Percentiles rank a stretch among this genome's conserved stretches.
Conservation (phyloP, 306 rosid species). For the Cicer pinnatifidum region DNA sequence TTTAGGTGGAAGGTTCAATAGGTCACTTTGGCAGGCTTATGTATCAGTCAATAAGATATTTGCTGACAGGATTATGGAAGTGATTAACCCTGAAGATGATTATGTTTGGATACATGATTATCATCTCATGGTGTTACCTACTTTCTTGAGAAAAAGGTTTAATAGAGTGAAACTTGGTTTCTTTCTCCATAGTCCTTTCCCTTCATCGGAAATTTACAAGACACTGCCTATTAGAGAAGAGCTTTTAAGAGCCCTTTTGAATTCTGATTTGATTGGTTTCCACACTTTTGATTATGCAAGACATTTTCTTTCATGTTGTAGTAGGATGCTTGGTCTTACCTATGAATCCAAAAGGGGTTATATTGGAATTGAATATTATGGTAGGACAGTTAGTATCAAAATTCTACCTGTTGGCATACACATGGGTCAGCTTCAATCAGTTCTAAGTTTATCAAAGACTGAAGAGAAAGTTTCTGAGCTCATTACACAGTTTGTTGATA, state of each 20-base stretch:
- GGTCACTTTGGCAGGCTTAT: slow-evolving; percentile 81
- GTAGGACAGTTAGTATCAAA: slow-evolving; percentile 82
- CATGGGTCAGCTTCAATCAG: slow-evolving; percentile 81
- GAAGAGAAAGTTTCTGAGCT: slow-evolving; percentile 56
- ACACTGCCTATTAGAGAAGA: slow-evolving; percentile 86
- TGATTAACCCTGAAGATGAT: slow-evolving; percentile 84
- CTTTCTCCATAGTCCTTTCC: slow-evolving; percentile 85
- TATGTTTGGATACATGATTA: slow-evolving; percentile 91
- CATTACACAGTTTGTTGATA: slow-evolving; percentile 48
- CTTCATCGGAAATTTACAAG: slow-evolving; percentile 82
- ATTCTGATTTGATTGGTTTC: slow-evolving; percentile 82
- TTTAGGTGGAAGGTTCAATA: slow-evolving; percentile 77
- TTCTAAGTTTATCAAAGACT: slow-evolving; percentile 59
- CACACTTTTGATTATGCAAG: slow-evolving; percentile 89
- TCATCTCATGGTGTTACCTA: slow-evolving; percentile 86
- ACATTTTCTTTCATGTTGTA: slow-evolving; percentile 84
- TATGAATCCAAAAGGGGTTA: slow-evolving; percentile 83
- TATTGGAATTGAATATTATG: slow-evolving; percentile 83
- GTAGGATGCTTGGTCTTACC: slow-evolving; percentile 81
- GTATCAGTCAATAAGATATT: slow-evolving; percentile 79
- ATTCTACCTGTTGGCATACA: slow-evolving; percentile 91
- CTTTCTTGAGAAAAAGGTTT: slow-evolving; percentile 84
- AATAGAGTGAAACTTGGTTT: slow-evolving; percentile 78
- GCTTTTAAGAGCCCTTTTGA: slow-evolving; percentile 72
- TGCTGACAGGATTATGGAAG: slow-evolving; percentile 89